A percentile compares a stretch with the other conserved stretches of the same genome.
Evolutionary conservation across 331 rosid genomes (phyloP).

Genomic region (Quercus lobata): DNA sequence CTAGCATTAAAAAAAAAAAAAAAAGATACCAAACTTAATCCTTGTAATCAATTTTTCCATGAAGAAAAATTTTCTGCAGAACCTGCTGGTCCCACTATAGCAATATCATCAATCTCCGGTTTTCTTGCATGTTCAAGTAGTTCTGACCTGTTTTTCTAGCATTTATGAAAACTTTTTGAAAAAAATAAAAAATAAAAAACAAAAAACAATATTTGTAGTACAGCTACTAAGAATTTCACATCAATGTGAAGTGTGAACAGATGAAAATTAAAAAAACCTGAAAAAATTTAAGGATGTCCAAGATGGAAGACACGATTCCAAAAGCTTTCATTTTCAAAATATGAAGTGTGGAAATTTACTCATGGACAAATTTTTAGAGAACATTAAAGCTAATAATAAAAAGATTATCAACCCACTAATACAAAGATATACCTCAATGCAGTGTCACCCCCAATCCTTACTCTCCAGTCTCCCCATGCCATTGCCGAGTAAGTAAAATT

Average conservation of each 20-base stretch:
- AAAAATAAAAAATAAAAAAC: neutral
- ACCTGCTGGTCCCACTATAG: neutral
- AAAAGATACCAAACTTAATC: neutral
- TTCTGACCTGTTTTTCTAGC: neutral
- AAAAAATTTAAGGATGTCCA: neutral
- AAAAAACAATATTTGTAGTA: neutral
- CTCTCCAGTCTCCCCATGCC: constrained; percentile 80
- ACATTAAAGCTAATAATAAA: constrained; percentile 1
- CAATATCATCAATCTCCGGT: neutral
- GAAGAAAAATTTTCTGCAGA: neutral
- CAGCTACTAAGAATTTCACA: neutral
- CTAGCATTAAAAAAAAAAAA: neutral
- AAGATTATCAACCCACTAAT: neutral
- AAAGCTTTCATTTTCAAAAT: neutral
- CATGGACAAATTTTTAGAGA: neutral
- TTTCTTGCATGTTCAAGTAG: neutral
- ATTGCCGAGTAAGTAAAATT: constrained; percentile 56
- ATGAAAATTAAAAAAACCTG: neutral
- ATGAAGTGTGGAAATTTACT: neutral
- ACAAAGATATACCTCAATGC: constrained; percentile 57
- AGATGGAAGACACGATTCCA: neutral
- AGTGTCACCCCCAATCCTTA: constrained; percentile 85
- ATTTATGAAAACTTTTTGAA: neutral
- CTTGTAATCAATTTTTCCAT: neutral
- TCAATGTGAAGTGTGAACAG: neutral